These are phyloP conservation scores for Tricholoma matsutake DNA, from an alignment of 768 basidiomycete species.

Conservation along the genomic window DNA sequence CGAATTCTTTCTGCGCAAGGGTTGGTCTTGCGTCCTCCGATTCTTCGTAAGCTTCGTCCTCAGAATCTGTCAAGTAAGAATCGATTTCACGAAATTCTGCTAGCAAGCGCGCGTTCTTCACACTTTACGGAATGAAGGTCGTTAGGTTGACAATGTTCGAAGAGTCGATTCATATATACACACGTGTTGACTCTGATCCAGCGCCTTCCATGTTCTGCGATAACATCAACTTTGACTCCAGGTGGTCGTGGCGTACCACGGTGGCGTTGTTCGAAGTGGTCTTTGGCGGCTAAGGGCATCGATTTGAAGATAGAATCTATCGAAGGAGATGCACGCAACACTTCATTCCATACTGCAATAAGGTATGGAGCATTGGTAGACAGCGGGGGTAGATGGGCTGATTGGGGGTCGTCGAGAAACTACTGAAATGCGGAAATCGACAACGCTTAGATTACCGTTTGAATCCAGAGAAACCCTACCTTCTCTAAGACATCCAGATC, in stretches of 20 bases:
- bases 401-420: conserved; percentile 53
- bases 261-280: conserved; percentile 16
- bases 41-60: conserved; percentile 49
- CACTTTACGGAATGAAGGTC: conserved; percentile 37
- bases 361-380: conserved; percentile 82
- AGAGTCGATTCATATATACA: conserved; percentile 26
- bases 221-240: conserved; percentile 75
- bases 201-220: conserved; percentile 65
- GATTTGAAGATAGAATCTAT: conserved; percentile 58
- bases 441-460: neutral
- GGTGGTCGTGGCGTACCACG: conserved; percentile 23
- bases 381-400: conserved; percentile 43
- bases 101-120: conserved; percentile 72
- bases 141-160: neutral
- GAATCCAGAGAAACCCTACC: conserved; percentile 25
- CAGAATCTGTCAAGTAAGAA: conserved; percentile 66
- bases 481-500: conserved; percentile 45
- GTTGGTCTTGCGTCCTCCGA: conserved; percentile 45
- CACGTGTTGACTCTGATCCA: conserved; percentile 92
- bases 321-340: conserved; percentile 56
- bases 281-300: conserved; percentile 30
- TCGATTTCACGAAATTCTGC: conserved; percentile 85
- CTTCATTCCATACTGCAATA: conserved; percentile 79
- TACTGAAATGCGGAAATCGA: conserved; percentile 39
- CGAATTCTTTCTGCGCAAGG: conserved; percentile 51